Evolutionary conservation across 495 filamentous ascomycete species (phyloP).

Genomic region (Umbilicaria muhlenbergii): DNA sequence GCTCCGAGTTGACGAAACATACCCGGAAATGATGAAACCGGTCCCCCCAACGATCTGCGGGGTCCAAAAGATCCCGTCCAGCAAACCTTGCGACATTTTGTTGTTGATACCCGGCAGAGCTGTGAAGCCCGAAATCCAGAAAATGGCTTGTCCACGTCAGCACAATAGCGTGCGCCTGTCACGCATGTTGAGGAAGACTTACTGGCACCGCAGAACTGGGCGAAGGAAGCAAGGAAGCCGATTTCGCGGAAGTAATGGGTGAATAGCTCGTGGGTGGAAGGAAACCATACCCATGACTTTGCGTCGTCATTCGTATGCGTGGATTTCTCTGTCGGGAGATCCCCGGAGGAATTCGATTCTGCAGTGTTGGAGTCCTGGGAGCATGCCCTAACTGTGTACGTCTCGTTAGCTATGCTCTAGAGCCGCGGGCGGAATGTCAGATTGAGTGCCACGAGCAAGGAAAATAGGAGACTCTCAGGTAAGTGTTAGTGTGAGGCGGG

Average conservation of each 20-base stretch:
- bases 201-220: constrained; percentile 44
- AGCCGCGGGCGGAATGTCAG: too few relatives aligned
- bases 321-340: background rate
- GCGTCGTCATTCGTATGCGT: constrained; percentile 1
- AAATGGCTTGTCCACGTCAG: constrained; percentile 4
- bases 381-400: background rate
- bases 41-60: constrained; percentile 52
- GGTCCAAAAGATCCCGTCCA: constrained; percentile 48
- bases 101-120: constrained; percentile 42
- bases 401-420: too few relatives aligned
- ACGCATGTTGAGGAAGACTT: background rate
- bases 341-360: background rate
- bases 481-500: too few relatives aligned
- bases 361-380: background rate
- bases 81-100: constrained; percentile 25
- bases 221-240: constrained; percentile 48
- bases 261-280: constrained; percentile 36
- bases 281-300: constrained; percentile 43
- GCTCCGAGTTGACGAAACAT: background rate
- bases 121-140: constrained; percentile 52
- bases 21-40: constrained; percentile 42
- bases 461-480: too few relatives aligned
- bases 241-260: constrained; percentile 52
- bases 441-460: too few relatives aligned
- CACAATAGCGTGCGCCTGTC: background rate